Evolutionary conservation across 495 filamentous ascomycete genomes (phyloP).

Genomic region (Aspergillus asperescens): DNA sequence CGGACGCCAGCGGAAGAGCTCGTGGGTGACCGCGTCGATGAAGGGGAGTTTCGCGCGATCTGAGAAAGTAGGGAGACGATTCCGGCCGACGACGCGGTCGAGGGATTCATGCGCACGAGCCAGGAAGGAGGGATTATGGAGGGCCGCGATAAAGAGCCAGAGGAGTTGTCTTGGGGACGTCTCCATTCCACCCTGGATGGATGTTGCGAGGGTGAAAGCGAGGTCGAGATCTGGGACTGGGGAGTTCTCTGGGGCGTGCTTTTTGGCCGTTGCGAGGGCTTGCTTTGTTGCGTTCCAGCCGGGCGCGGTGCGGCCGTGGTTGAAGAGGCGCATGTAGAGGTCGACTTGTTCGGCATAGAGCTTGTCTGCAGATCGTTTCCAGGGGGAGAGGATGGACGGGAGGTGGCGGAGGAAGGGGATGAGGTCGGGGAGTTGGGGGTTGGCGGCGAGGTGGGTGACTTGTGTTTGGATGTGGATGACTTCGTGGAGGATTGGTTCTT

Average conservation of each 20-base stretch:
- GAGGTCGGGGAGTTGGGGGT: slow-evolving; percentile 28
- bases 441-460: slow-evolving; percentile 26
- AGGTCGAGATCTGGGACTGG: slow-evolving; percentile 25
- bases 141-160: slow-evolving; percentile 28
- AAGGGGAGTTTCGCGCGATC: slow-evolving; percentile 26
- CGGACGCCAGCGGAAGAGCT: slow-evolving; percentile 36
- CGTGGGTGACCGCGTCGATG: slow-evolving; percentile 30
- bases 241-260: slow-evolving; percentile 6
- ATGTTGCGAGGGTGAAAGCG: slow-evolving; percentile 27
- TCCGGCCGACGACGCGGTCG: slow-evolving; percentile 30
- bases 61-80: slow-evolving; percentile 25
- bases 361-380: slow-evolving; percentile 25
- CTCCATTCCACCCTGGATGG: slow-evolving; percentile 30
- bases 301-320: slow-evolving; percentile 16
- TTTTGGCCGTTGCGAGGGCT: slow-evolving; percentile 20
- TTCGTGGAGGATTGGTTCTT: slow-evolving; percentile 28
- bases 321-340: slow-evolving; percentile 26
- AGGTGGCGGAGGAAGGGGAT: slow-evolving; percentile 31
- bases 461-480: slow-evolving; percentile 21
- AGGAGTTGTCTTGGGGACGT: slow-evolving; percentile 28
- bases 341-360: slow-evolving; percentile 23
- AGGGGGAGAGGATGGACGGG: slow-evolving; percentile 27
- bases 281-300: slow-evolving; percentile 32
- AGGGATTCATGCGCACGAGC: slow-evolving; percentile 27
- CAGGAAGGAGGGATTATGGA: slow-evolving; percentile 18